Evolutionary conservation across 2,329 filamentous ascomycete genomes (phyloP).

Genomic region (Thermothelomyces thermophilus): DNA sequence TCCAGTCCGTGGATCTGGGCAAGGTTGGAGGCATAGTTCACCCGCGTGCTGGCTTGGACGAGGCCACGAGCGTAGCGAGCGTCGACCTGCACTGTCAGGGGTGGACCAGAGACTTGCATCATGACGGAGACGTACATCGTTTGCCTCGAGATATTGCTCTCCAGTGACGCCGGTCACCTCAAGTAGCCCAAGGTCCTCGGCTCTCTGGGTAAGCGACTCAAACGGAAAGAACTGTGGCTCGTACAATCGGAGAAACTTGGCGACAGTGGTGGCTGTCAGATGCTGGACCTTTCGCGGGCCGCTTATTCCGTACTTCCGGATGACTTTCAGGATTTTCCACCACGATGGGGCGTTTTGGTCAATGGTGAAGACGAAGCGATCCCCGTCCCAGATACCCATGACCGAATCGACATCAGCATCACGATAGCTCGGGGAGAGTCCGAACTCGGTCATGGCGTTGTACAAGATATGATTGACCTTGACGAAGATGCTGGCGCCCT

Average conservation of each 20-base stretch:
- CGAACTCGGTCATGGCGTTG: constrained; percentile 63
- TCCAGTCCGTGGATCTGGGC: constrained; percentile 82
- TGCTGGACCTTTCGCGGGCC: constrained; percentile 67
- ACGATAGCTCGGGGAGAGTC: constrained; percentile 50
- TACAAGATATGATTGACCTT: constrained; percentile 74
- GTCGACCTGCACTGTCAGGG: constrained; percentile 42
- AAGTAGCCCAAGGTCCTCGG: constrained; percentile 60
- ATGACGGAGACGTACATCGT: constrained; percentile 40
- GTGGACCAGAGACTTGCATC: fast-evolving
- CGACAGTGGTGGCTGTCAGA: constrained; percentile 65
- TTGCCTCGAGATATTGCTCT: constrained; percentile 60
- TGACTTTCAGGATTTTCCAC: constrained; percentile 72
- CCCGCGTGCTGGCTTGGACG: constrained; percentile 82
- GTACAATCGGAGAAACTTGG: constrained; percentile 73
- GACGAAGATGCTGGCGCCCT: constrained; percentile 91
- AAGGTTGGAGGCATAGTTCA: constrained; percentile 92
- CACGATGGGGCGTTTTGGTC: constrained; percentile 56
- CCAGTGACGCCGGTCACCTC: constrained; percentile 65
- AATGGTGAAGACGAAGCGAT: constrained; percentile 62
- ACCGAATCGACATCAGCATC: constrained; percentile 45
- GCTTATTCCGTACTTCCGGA: constrained; percentile 73
- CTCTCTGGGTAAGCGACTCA: constrained; percentile 61
- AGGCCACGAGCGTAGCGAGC: constrained; percentile 68
- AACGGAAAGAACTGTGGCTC: constrained; percentile 80
- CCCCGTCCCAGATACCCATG: constrained; percentile 80